phyloP scores from a whole-genome alignment of 257 asterid species.

The Nicotiana paniculata region DNA sequence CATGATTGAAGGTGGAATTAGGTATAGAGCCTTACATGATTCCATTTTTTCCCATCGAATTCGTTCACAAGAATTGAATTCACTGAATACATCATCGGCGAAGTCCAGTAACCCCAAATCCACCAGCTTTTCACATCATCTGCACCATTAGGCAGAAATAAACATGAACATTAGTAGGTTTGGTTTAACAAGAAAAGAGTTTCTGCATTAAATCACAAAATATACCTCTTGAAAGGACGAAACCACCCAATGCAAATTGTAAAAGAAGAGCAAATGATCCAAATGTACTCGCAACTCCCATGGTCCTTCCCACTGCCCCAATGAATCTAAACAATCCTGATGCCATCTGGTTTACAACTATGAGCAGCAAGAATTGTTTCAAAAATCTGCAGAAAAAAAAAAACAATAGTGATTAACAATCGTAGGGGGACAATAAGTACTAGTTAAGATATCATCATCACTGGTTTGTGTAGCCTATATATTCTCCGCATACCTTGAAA shows the following conservation, averaged over 20 bases:
- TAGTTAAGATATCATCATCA: not conserved
- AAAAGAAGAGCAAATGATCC: conserved; percentile 47
- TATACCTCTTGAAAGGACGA: conserved; percentile 61
- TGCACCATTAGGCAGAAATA: conserved; percentile 7
- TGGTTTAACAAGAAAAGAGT: not conserved
- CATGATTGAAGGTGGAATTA: not conserved
- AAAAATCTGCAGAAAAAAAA: conserved; percentile 34
- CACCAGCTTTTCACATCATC: conserved; percentile 58
- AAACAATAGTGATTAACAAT: not conserved
- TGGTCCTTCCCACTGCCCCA: conserved; percentile 50
- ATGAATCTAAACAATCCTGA: conserved; percentile 48
- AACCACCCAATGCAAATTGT: conserved; percentile 56
- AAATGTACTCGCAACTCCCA: conserved; percentile 66
- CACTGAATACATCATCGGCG: conserved; percentile 65
- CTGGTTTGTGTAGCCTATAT: not conserved
- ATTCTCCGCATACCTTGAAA: conserved; percentile 33
- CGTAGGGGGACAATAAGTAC: not conserved
- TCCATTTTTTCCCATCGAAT: conserved; percentile 57
- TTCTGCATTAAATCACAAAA: not conserved
- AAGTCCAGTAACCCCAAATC: conserved; percentile 73
- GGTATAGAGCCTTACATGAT: conserved; percentile 21
- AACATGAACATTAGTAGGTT: not conserved
- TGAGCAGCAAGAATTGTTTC: conserved; percentile 49
- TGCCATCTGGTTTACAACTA: conserved; percentile 41
- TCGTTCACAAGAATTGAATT: conserved; percentile 59